phyloP scores from a whole-genome alignment of 768 basidiomycete genomes.

The Filobasidium floriforme region DNA sequence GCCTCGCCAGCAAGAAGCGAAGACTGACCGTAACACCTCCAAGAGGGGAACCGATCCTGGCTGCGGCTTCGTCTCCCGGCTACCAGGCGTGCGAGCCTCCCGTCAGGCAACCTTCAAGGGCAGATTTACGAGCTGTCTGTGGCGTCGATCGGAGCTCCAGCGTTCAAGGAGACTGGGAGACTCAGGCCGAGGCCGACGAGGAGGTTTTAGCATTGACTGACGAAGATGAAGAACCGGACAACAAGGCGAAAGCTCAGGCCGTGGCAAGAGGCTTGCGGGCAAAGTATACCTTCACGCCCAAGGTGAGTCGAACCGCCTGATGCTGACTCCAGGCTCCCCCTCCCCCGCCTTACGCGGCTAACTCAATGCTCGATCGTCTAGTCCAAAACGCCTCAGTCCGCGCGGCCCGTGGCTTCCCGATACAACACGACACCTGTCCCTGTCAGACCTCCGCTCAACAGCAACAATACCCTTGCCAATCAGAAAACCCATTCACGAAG shows the following conservation, averaged over 20 bases:
- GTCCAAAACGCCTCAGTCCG: not conserved
- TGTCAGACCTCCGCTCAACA: not conserved
- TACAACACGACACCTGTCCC: conserved; percentile 8
- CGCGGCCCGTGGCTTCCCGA: not conserved
- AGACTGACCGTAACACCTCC: not conserved
- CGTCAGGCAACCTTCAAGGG: not conserved
- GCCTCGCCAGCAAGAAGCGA: not conserved
- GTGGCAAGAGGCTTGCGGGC: conserved; percentile 14
- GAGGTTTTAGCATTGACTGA: not conserved
- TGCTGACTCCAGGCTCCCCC: too few species aligned
- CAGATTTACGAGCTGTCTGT: conserved; percentile 10
- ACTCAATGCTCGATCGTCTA: too few species aligned
- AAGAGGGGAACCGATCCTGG: not conserved
- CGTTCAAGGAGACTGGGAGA: conserved; percentile 11
- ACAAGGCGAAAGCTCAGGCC: conserved; percentile 8
- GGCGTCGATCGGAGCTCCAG: conserved; percentile 10
- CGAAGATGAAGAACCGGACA: not conserved
- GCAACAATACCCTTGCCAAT: not conserved
- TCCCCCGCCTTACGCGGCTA: too few species aligned
- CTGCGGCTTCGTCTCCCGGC: not conserved
- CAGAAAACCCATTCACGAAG: not conserved
- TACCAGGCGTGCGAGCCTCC: not conserved
- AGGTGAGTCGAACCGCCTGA: not conserved
- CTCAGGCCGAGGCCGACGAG: conserved; percentile 1
- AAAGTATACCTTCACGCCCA: conserved; percentile 16